Evolutionary conservation across 2,329 filamentous ascomycete species (phyloP), one percentile per base, ranked within the genome.

Genomic region (Penicillium sclerotigenum): DNA sequence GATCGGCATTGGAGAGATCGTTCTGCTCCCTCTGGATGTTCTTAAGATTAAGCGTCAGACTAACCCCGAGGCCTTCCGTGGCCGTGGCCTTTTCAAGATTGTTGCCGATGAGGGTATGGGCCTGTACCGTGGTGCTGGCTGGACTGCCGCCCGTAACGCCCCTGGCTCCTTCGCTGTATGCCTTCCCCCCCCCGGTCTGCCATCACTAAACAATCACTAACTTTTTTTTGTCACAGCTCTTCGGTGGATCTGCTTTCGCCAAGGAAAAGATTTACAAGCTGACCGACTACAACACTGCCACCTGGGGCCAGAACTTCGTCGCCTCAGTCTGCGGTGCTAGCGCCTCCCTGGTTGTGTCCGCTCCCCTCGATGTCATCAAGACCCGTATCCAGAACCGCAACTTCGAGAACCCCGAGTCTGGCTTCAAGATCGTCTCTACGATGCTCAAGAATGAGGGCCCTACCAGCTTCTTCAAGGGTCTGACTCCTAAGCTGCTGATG

Each of bases 1-100:
- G 70, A 95, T 99, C 71, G 94, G 94, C 68, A 96, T 99, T 68
- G 94, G 94, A 71, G 94, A 99, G 80, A 96, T 99, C 63, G 85
- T 99, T 57, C 85, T 99, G 29, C 84, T 99, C 38, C 94, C 94
- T 40, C 85, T 99, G 59, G 94, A 99, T 68, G 93, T 99, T 37
- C 84, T 99, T 61, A 99, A 99, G 85, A 99, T 99, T 81, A 99
- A 99, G 85, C 87, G 94, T 69, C 94, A 99, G 81, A 99, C 94
- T 65, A 99, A 99, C 82, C 94, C 94, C 38, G 94, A 97, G 72
- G 92, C 94, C 34, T 99, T 99, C 86, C 86, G 91, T 65, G 93
- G 93, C 66, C 89, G 94, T 69, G 94, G 94, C 60, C 82, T 99
- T 58, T 79, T 97, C 72, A 88, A 83, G 77, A 97, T 99, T 64